phyloP scores from a whole-genome alignment of 495 filamentous ascomycete genomes.

The Penicillium macrosclerotiorum region DNA sequence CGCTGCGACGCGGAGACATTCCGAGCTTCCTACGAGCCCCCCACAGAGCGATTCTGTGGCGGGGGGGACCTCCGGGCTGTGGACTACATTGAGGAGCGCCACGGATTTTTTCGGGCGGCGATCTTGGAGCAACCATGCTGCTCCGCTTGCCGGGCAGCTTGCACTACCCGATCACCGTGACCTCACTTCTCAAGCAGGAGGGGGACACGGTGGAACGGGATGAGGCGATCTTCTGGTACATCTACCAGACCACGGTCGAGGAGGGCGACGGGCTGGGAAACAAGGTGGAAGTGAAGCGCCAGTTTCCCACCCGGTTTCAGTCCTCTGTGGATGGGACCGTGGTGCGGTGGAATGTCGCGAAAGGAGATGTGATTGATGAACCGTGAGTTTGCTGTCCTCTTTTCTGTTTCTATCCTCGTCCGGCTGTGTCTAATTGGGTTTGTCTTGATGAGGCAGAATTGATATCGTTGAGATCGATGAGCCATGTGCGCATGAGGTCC shows the following conservation, averaged over 20 bases:
- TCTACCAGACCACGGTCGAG: constrained; percentile 70
- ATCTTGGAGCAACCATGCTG: constrained; percentile 42
- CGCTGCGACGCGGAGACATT: constrained; percentile 5
- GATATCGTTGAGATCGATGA: constrained; percentile 81
- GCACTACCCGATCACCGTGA: constrained; percentile 94
- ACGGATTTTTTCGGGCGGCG: constrained; percentile 17
- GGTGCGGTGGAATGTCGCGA: constrained; percentile 67
- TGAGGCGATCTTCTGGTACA: constrained; percentile 78
- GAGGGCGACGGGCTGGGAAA: constrained; percentile 72
- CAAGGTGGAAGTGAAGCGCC: constrained; percentile 64
- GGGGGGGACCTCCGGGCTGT: not conserved
- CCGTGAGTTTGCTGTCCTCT: constrained; percentile 29
- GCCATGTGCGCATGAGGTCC: constrained; percentile 84
- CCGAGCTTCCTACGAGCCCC: too few species aligned
- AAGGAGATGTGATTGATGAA: constrained; percentile 65
- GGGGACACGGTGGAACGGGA: constrained; percentile 72
- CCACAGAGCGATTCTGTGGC: not conserved
- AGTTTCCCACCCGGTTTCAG: constrained; percentile 73
- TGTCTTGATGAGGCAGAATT: constrained; percentile 27
- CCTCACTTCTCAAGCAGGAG: constrained; percentile 72
- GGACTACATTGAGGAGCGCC: constrained; percentile 3
- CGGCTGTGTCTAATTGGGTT: constrained; percentile 13
- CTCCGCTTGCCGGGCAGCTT: constrained; percentile 55
- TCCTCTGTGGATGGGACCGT: constrained; percentile 78
- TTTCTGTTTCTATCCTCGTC: not conserved